phyloP scores from a whole-genome alignment of 1,284 basidiomycete species.

The Chalciporus sp. region DNA sequence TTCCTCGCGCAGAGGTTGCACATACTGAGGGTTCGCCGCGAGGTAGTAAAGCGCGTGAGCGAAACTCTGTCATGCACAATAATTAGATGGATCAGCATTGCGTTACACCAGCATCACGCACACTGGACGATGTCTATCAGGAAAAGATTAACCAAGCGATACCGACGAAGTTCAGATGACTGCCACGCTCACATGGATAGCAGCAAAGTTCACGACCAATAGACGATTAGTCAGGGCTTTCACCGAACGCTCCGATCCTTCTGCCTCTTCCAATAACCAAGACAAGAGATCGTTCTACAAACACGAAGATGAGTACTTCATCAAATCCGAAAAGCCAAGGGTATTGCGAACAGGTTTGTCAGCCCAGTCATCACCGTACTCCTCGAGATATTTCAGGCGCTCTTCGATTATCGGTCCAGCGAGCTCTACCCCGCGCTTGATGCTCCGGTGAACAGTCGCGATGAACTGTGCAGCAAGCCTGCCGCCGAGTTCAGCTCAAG shows the following conservation, averaged over 20 bases:
- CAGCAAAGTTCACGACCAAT: conserved; percentile 40
- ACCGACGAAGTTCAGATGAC: background rate
- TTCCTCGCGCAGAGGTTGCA: no score
- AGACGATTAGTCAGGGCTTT: conserved; percentile 36
- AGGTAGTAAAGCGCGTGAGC: no score
- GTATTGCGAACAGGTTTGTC: conserved; percentile 38
- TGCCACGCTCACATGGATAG: conserved; percentile 35
- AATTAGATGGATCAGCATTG: background rate
- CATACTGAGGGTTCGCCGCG: no score
- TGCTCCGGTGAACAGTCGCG: conserved; percentile 32
- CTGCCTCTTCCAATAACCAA: conserved; percentile 45
- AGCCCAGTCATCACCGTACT: conserved; percentile 29
- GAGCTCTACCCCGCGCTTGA: conserved; percentile 37
- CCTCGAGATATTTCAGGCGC: no score
- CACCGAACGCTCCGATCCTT: conserved; percentile 30
- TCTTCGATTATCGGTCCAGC: conserved; percentile 8
- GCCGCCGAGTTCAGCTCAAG: background rate
- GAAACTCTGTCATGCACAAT: background rate
- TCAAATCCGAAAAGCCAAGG: background rate
- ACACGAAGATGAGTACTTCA: background rate
- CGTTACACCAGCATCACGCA: conserved; percentile 23
- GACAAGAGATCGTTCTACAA: conserved; percentile 43
- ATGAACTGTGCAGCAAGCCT: conserved; percentile 18
- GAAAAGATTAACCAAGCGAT: no score
- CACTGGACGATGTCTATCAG: conserved; percentile 17